Evolutionary conservation across 768 basidiomycete genomes (phyloP), one percentile per base, ranked within the genome.

Genomic region (Mycena rosella): DNA sequence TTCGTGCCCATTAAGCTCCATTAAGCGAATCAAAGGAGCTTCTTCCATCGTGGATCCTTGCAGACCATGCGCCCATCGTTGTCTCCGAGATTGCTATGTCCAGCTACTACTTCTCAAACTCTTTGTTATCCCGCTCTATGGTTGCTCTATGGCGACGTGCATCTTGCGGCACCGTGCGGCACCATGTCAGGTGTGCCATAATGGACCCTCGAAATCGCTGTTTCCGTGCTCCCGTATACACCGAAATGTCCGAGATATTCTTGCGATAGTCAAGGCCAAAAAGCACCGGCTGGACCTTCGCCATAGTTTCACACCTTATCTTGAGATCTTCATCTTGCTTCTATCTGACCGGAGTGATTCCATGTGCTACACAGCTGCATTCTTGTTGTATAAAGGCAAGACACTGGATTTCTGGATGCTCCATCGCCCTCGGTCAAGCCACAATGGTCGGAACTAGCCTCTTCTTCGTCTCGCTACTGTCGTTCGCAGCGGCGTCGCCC

Each of bases 381-480:
- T 60, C 3, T 7, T 66, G 4, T 10, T 24, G 67, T 64, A 68
- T 68, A 68, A 68, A 68, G 24, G 45, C 7, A 14, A 49, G 24
- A n/a, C 4, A 32, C 45, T 30, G 13, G 10, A 2, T 27, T 27
- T 30, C 5, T 24, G 14, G 0, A 42, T n/a, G n/a, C 13, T 32
- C 61, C 44, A 56, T 59, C 68, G 26, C 40, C 36, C 62, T 36
- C 10, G 27, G 30, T 49, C 45, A n/a, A 60, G 61, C 65, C 63
- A 63, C 26, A 51, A 71, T 71, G 69, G 65, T 71, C 47, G 61
- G 52, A 34, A 54, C 60, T 56, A 36, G 57, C 32, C 42, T 71
- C 48, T 60, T 67, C 62, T 67, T 71, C 61, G n/a, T 71, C 62
- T 63, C 65, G 61, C 26, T 71, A 45, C 32, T 69, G 38, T 45